Conservation (phyloP, 2,329 filamentous ascomycete genomes). For the Monilinia aucupariae region DNA sequence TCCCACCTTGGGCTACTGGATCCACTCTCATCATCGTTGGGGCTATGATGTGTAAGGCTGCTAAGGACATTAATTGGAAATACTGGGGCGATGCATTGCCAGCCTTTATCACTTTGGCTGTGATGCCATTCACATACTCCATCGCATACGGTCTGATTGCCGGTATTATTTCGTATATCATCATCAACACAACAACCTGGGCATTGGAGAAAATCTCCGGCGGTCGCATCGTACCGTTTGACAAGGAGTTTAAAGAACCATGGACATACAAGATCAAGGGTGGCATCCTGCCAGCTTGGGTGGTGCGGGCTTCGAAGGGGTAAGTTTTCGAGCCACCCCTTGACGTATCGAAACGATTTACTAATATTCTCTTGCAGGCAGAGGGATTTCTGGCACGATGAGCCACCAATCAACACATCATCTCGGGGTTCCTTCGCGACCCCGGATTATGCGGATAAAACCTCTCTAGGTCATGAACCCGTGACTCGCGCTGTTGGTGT, state of each 20-base stretch:
- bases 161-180: conserved; percentile 69
- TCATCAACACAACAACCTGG: conserved; percentile 70
- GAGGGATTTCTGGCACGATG: conserved; percentile 27
- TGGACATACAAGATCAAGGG: conserved; percentile 77
- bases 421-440: not conserved
- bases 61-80: conserved; percentile 80
- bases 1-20: conserved; percentile 83
- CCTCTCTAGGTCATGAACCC: not conserved
- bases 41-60: conserved; percentile 74
- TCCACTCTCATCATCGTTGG: conserved; percentile 81
- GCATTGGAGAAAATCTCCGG: conserved; percentile 59
- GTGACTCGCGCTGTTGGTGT: conserved; percentile 1
- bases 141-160: conserved; percentile 81
- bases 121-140: conserved; percentile 88
- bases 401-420: conserved; percentile 9
- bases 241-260: conserved; percentile 69
- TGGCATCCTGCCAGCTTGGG: conserved; percentile 70
- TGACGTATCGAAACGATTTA: not conserved
- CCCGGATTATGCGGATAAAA: conserved; percentile 3
- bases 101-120: conserved; percentile 74
- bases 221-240: conserved; percentile 66
- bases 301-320: conserved; percentile 44
- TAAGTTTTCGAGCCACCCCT: not conserved
- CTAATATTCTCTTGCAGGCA: conserved; percentile 41
- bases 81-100: conserved; percentile 81